phyloP scores from a whole-genome alignment of 495 filamentous ascomycete genomes.

The Penicillium alfredii region DNA sequence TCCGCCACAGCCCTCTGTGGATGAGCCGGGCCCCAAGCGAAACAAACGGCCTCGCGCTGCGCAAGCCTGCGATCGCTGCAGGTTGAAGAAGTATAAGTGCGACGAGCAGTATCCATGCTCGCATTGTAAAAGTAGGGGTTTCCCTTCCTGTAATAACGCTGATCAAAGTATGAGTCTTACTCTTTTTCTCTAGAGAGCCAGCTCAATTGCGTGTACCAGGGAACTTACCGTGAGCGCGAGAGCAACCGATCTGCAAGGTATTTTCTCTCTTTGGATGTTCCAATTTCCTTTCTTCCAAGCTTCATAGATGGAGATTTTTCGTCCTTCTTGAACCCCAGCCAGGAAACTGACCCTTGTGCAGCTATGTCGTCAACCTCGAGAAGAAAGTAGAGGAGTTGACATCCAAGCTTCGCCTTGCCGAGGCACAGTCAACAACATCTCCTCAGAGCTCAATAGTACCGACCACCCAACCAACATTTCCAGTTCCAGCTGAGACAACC shows the following conservation, averaged over 20 bases:
- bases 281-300: too few species aligned
- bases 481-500: conserved; percentile 18
- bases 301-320: too few species aligned
- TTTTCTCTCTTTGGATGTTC: too few species aligned
- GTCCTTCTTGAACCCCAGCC: too few species aligned
- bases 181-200: conserved; percentile 22
- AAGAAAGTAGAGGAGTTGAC: conserved; percentile 34
- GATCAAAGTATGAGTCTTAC: conserved; percentile 1
- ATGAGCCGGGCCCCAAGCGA: conserved; percentile 24
- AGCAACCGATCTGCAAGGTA: conserved; percentile 32
- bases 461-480: conserved; percentile 2
- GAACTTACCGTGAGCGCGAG: conserved; percentile 34
- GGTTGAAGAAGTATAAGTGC: conserved; percentile 42
- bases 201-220: conserved; percentile 31
- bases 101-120: conserved; percentile 38
- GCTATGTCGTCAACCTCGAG: conserved; percentile 34
- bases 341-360: too few species aligned
- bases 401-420: conserved; percentile 22
- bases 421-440: conserved; percentile 16
- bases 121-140: conserved; percentile 35
- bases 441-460: conserved; percentile 7
- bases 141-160: neutral
- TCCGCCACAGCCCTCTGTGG: conserved; percentile 7
- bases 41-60: conserved; percentile 35
- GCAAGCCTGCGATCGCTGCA: conserved; percentile 38